Percentiles rank a stretch among this genome's conserved stretches.
phyloP scores from a whole-genome alignment of 176 grass and related monocot genomes.

The Avena eriantha region DNA sequence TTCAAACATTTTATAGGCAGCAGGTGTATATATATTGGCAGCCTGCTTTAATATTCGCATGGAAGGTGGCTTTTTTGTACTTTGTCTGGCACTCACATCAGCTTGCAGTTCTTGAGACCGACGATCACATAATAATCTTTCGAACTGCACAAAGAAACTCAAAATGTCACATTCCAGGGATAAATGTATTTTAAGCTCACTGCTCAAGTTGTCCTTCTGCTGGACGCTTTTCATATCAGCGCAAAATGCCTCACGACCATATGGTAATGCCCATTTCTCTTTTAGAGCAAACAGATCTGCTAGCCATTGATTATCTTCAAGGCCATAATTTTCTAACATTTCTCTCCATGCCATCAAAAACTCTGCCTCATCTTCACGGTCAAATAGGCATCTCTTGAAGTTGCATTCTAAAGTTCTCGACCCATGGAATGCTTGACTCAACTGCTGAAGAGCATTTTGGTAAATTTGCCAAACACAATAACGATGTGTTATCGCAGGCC shows the following conservation, averaged over 20 bases:
- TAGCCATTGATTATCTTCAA: slow-evolving; percentile 87
- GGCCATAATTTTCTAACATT: slow-evolving; percentile 86
- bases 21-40: slow-evolving; percentile 81
- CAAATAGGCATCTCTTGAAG: slow-evolving; percentile 90
- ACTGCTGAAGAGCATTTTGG: slow-evolving; percentile 74
- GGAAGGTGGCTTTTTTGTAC: slow-evolving; percentile 78
- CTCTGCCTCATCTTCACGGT: slow-evolving; percentile 77
- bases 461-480: slow-evolving; percentile 97
- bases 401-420: slow-evolving; percentile 76
- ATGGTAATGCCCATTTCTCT: slow-evolving; percentile 86
- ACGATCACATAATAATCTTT: slow-evolving; percentile 67
- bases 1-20: slow-evolving; percentile 98
- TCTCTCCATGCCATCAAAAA: slow-evolving; percentile 76
- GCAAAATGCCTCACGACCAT: slow-evolving; percentile 75
- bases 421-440: slow-evolving; percentile 90
- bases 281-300: slow-evolving; percentile 68
- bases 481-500: slow-evolving; percentile 62
- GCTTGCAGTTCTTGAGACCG: slow-evolving; percentile 69
- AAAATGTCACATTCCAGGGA: slow-evolving; percentile 62
- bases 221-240: slow-evolving; percentile 88
- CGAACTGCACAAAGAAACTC: slow-evolving; percentile 75
- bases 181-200: slow-evolving; percentile 76
- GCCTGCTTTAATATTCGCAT: slow-evolving; percentile 91
- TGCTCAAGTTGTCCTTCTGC: slow-evolving; percentile 77
- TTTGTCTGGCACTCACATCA: slow-evolving; percentile 64